Base-by-base conservation (phyloP, 2,329 filamentous ascomycete species). In the Aspergillus tanneri region DNA sequence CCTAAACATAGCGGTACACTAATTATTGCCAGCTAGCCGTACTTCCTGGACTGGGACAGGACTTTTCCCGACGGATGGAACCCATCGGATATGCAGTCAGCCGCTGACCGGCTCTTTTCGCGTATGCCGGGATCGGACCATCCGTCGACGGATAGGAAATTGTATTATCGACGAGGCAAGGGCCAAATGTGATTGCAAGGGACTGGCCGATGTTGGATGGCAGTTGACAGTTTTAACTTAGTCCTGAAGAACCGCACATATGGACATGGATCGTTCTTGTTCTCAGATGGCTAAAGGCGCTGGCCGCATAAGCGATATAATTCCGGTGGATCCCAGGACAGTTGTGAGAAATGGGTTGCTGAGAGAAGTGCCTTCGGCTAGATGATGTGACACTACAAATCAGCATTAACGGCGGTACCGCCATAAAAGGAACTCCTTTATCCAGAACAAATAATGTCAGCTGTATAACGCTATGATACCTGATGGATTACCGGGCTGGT, bases 201-300 rank as follows among this genome's bases (percentile, higher is more conserved):
- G 37, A 10, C 32, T 50, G 19, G 3, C 38, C 18, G 25, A 44
- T 3, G 48, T 28, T 2, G 48, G 48, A n/a, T 47, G 38, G 38
- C 21, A 35, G 2, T 38, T 34, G 7, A 23, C 38, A 5, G 27
- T 16, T 3, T 22, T 50, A 8, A 50, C 47, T 27, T 32, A 47
- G 5, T 8, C 43, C 48, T 1, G 21, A 50, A 50, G 22, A 50
- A 47, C 25, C 45, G 42, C 14, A 47, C 44, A 3, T 47, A 32
- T 8, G 48, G 48, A 14, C 39, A 43, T 23, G 30, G 38, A 6
- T 44, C 48, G 14, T 50, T 43, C 44, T 47, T 50, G 48, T 50
- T 47, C 34, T 42, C 43, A 4, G n/a, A 43, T 9, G 48, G 48
- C n/a, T 43, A 50, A 22, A 38, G 48, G n/a, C 43, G 48, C 12